Evolutionary conservation across 345 rosid species (phyloP), one percentile per base, ranked within the genome.

Genomic region (Sonneratia caseolaris): DNA sequence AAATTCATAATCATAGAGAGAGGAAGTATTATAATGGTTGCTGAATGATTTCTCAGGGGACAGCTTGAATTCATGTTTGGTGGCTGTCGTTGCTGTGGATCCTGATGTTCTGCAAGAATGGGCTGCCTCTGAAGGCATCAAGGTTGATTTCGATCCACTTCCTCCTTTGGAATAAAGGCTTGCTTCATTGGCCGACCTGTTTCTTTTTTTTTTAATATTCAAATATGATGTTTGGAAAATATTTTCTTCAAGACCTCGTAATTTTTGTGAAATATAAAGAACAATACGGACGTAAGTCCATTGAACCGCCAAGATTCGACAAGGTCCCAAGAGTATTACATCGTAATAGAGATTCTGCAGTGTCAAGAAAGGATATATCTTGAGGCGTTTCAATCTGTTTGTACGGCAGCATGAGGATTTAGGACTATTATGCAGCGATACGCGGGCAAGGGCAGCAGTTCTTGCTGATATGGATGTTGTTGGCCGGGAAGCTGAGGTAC

Each of bases 21-120:
- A 42, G 45, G 10, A 42, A 42, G 38, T 53, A 70, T 49, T 68
- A 43, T 66, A 51, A 75, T 69, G 81, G 76, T 75, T 62, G 2
- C 66, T 12, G 13, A 35, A 62, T 62, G 19, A 4, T 62, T 27
- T 62, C 38, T 24, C 78, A 93, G 98, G 96, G 51, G 96, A 93
- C 81, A 93, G 98, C 89, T 87, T 88, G 64, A 91, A 88, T 76
- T 91, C 96, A 69, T 77, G 66, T 74, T 77, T 93, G 78, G 95
- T 93, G 35, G 96, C 97, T 5, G 69, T 93, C 68, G 91, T 87
- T 67, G 85, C 87, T 22, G 88, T 88, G 27, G 98, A 93, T 38
- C 92, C 86, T 0, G 96, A 91, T 73, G 88, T 84, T 48, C 73
- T 93, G 81, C 83, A 79, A 82, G 87, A 86, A 35, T 91, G 96